A percentile compares a stretch with the other conserved stretches of the same genome.
These are phyloP conservation scores for Xerocomellus amylosporus DNA, from an alignment of 768 basidiomycete genomes.

Conservation along the genomic window DNA sequence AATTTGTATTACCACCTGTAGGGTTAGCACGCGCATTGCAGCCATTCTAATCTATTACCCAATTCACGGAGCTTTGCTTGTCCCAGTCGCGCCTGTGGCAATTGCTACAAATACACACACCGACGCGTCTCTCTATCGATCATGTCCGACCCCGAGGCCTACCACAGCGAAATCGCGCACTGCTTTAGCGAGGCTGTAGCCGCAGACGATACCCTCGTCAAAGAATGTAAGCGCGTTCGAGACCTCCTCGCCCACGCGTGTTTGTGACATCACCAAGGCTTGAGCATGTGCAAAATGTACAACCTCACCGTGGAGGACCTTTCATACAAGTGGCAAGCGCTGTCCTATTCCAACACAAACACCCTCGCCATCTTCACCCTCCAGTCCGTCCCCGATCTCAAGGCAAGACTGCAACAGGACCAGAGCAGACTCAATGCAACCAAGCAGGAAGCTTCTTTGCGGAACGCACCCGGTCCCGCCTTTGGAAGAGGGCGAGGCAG, in stretches of 20 bases:
- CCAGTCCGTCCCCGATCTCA: conserved; percentile 43
- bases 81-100: conserved; percentile 14
- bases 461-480: conserved; percentile 9
- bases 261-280: conserved; percentile 40
- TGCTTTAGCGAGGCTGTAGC: conserved; percentile 29
- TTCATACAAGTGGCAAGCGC: conserved; percentile 70
- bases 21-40: conserved; percentile 19
- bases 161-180: conserved; percentile 22
- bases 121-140: neutral
- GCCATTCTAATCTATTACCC: conserved; percentile 20
- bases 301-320: conserved; percentile 51
- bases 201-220: conserved; percentile 43
- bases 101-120: conserved; percentile 1
- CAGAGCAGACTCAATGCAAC: conserved; percentile 20
- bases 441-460: conserved; percentile 35
- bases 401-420: conserved; percentile 44
- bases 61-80: neutral
- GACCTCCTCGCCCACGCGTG: conserved; percentile 13
- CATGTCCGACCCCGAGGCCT: conserved; percentile 22
- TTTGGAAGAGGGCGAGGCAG: conserved; percentile 15
- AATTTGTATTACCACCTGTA: conserved; percentile 33
- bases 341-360: conserved; percentile 26
- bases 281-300: conserved; percentile 62
- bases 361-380: conserved; percentile 48
- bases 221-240: conserved; percentile 46